Conservation (phyloP, 495 filamentous ascomycete genomes). For the Cudoniella acicularis region DNA sequence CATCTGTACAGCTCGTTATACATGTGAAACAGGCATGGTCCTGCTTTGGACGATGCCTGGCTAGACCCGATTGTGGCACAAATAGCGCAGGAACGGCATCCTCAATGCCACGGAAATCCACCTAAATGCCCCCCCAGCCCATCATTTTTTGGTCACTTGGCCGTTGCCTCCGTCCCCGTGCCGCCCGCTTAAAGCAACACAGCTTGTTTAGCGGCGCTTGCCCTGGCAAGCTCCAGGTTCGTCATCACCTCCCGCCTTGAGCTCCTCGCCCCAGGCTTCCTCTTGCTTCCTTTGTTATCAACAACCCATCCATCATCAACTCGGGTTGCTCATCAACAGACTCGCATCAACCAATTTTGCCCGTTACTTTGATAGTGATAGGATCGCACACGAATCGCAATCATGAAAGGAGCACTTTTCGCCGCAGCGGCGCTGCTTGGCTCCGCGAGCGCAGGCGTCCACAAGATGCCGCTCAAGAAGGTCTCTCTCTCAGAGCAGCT, state of each 20-base stretch:
- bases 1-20: no score
- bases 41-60: no score
- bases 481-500: conserved; percentile 88
- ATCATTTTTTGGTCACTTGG: background rate
- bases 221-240: background rate
- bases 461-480: conserved; percentile 97
- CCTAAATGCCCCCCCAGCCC: no score
- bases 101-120: no score
- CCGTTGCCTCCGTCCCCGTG: background rate
- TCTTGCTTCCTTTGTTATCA: conserved; percentile 6
- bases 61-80: no score
- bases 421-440: conserved; percentile 77
- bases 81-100: no score
- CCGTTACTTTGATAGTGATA: conserved; percentile 4
- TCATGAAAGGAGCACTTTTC: conserved; percentile 78
- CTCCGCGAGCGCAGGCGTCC: conserved; percentile 75
- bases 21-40: no score
- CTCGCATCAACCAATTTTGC: conserved; percentile 1
- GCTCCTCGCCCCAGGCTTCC: conserved; percentile 3
- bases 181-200: background rate
- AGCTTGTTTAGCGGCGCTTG: background rate
- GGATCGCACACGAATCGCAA: conserved; percentile 20
- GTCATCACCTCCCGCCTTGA: background rate
- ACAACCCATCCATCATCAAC: conserved; percentile 15
- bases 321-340: conserved; percentile 7